Evolutionary conservation across 768 basidiomycete species (phyloP).

Genomic region (Serpula lacrymans): DNA sequence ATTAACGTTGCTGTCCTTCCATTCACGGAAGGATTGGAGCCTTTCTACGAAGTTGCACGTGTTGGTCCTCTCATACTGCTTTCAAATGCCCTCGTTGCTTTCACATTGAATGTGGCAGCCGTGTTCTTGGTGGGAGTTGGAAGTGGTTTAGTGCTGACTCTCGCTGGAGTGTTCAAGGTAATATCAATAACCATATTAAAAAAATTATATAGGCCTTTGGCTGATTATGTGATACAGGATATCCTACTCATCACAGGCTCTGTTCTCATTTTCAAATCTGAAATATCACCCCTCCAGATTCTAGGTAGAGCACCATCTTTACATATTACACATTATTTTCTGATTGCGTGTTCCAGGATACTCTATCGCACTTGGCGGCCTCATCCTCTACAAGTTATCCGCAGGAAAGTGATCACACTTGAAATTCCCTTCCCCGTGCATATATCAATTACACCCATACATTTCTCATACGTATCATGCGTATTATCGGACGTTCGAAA

Average conservation of each 20-base stretch:
- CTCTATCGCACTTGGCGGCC: slow-evolving; percentile 79
- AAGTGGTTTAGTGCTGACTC: slow-evolving; percentile 83
- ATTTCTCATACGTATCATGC: neutral
- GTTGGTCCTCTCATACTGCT: slow-evolving; percentile 71
- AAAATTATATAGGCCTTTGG: neutral
- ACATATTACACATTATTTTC: slow-evolving; percentile 1
- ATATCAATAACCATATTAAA: slow-evolving; percentile 10
- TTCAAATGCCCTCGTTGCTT: slow-evolving; percentile 83
- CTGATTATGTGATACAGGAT: slow-evolving; percentile 51
- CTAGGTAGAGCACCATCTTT: slow-evolving; percentile 49
- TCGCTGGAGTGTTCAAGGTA: slow-evolving; percentile 93
- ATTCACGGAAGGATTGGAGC: slow-evolving; percentile 88
- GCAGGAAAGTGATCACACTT: slow-evolving; percentile 46
- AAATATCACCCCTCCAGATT: slow-evolving; percentile 80
- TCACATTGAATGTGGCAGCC: slow-evolving; percentile 87
- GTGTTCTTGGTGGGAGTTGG: slow-evolving; percentile 91
- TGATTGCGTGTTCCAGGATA: slow-evolving; percentile 53
- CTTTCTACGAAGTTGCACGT: slow-evolving; percentile 68
- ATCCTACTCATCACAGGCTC: slow-evolving; percentile 92
- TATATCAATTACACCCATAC: neutral
- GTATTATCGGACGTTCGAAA: neutral
- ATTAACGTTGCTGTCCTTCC: slow-evolving; percentile 87
- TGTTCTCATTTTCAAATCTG: slow-evolving; percentile 79
- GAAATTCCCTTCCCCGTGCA: neutral
- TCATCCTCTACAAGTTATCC: slow-evolving; percentile 81